A percentile compares a stretch with the other conserved stretches of the same genome.
These are phyloP conservation scores for Pythium insidiosum DNA, from an alignment of 352 stramenopile species.

Conservation along the genomic window DNA sequence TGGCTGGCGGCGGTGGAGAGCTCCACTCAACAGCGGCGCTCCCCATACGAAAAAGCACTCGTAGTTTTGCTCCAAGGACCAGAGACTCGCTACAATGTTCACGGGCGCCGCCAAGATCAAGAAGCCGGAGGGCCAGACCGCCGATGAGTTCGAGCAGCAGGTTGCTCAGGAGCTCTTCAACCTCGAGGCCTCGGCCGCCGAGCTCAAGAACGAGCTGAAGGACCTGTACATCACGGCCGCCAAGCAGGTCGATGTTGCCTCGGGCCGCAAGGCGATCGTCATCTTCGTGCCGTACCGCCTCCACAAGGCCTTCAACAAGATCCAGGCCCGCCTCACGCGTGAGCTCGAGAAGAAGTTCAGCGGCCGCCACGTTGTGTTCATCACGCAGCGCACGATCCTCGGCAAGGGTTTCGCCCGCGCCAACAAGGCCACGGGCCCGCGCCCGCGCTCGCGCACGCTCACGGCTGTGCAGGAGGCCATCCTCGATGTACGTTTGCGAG, in stretches of 20 bases:
- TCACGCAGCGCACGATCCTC: conserved; percentile 98
- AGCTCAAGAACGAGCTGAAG: conserved; percentile 97
- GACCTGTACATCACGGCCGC: conserved; percentile 98
- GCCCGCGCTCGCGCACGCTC: conserved; percentile 96
- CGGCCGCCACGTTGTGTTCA: conserved; percentile 97
- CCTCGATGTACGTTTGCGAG: conserved; percentile 88
- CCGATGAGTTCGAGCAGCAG: conserved; percentile 87
- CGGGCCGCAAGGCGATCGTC: conserved; percentile 96
- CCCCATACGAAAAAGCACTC: conserved; percentile 14
- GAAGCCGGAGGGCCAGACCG: conserved; percentile 77
- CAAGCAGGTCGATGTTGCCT: conserved; percentile 97
- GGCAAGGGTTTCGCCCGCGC: conserved; percentile 95
- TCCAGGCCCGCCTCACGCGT: conserved; percentile 96
- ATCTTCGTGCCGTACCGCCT: conserved; percentile 99
- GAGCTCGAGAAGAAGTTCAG: conserved; percentile 99
- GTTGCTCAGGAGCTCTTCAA: conserved; percentile 84
- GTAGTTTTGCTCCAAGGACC: conserved; percentile 41
- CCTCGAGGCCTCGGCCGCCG: conserved; percentile 89
- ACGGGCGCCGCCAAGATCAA: conserved; percentile 64
- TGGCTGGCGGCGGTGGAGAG: too few relatives aligned
- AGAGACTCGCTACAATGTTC: conserved; percentile 43
- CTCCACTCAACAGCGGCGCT: too few relatives aligned
- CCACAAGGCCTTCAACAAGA: conserved; percentile 98
- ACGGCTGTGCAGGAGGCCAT: conserved; percentile 98
- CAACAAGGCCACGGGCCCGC: conserved; percentile 92